These are phyloP conservation scores for Saccharomyces pastorianus DNA, from an alignment of 1,139 yeast species.

Conservation along the genomic window DNA sequence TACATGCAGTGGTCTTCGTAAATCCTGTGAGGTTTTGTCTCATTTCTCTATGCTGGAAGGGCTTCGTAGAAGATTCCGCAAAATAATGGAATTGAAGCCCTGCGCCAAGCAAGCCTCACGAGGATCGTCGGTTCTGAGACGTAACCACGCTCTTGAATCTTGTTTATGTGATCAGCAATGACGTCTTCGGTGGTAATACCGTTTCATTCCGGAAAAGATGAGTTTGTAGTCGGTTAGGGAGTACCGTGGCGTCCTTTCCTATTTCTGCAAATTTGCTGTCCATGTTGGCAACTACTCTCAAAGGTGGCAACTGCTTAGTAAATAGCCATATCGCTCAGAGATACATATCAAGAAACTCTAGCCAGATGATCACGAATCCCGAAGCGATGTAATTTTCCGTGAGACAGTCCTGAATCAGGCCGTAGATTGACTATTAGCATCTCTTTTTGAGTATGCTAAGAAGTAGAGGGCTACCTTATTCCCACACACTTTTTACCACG, in stretches of 20 bases:
- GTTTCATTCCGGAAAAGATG: conserved; percentile 55
- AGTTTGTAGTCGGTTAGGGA: conserved; percentile 45
- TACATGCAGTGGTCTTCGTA: conserved; percentile 53
- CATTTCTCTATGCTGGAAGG: conserved; percentile 70
- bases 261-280: conserved; percentile 38
- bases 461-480: too few relatives aligned
- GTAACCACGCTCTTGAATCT: conserved; percentile 60
- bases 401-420: too few relatives aligned
- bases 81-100: conserved; percentile 75
- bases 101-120: conserved; percentile 77
- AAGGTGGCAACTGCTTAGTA: too few relatives aligned
- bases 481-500: too few relatives aligned
- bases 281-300: too few relatives aligned
- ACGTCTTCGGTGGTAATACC: conserved; percentile 99
- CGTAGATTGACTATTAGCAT: too few relatives aligned
- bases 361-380: too few relatives aligned
- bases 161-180: conserved; percentile 93
- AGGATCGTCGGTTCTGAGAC: conserved; percentile 65
- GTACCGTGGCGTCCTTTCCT: conserved; percentile 58
- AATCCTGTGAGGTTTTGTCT: conserved; percentile 64
- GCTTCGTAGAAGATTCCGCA: conserved; percentile 75
- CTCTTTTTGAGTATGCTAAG: too few relatives aligned
- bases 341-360: too few relatives aligned
- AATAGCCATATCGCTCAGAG: too few relatives aligned
- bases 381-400: too few relatives aligned